Base-by-base conservation (phyloP, 2,329 filamentous ascomycete genomes). In the Colletotrichum tropicale region DNA sequence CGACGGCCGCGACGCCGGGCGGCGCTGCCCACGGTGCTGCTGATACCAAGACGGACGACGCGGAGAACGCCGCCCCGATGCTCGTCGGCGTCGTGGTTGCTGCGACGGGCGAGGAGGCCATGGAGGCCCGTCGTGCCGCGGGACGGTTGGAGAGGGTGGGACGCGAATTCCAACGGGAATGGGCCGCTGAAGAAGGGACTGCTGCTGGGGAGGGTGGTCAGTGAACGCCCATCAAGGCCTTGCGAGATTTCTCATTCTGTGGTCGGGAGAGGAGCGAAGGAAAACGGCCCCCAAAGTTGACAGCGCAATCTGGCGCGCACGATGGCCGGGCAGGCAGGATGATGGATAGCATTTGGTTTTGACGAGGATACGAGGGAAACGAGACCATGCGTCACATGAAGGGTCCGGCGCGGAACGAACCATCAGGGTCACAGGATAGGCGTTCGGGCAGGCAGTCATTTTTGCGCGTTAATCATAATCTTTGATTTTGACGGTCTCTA, bases 21-120 rank as follows among this genome's bases (percentile, higher is more conserved):
- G 61, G 64, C 15, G 48, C 65, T 8, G 56, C 56, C 7, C 15
- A 74, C 26, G 75, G 55, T 5, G 72, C 65, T 15, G 62, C 26
- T 24, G 52, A 70, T 21, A 70, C 74, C 16, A 74, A 67, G 24
- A 8, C 24, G 24, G 61, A 75, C 7, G 71, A 75, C 60, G 24
- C 36, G 38, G 74, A 70, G 36, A 71, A 70, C 34, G 81, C 82
- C 7, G 86, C 89, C 30, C 91, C 91, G 13, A 83, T 90, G 81
- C 86, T 93, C 15, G 84, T 93, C 32, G 86, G 87, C 24, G 82
- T 91, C 12, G 89, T 93, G 1, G 87, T 92, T 6, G 90, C 90
- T 2, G 84, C 85, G 7, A 84, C 84, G 5, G 83, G 87, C 1
- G 87, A 89, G 52, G 86, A 89, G 9, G 84, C 86, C 12, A 81